Evolutionary conservation across 2,329 filamentous ascomycete species (phyloP), one percentile per base, ranked within the genome.

Genomic region (Pseudogymnoascus sp.): DNA sequence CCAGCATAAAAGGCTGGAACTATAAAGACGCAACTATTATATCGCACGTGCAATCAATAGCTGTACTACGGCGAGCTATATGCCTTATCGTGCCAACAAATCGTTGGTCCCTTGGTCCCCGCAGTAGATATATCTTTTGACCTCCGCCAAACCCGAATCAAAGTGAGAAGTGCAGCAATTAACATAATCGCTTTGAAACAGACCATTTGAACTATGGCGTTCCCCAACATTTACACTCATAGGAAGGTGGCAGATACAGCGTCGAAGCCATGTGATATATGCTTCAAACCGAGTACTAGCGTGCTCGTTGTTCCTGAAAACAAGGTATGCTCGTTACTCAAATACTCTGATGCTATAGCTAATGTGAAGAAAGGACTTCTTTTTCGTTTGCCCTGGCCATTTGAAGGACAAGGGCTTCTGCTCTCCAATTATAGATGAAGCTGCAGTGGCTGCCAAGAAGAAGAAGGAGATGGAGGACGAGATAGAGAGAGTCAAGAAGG

Each of bases 281-380:
- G 94, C 79, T 95, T 87, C 77, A 95, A 94, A 74, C 88, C 89
- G 7, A 90, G 86, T 61, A 84, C 86, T 5, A 95, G 87, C 65
- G 92, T 97, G 15, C 78, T 99, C 59, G 89, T 96, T 66, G 95
- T 91, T 7, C 83, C 89, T 0, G 91, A 95, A 68, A 92, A 90
- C 69, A 94, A 92, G 83, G 92, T 94, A 75, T 66, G 23, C 23
- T 48, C 58, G 15, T 26, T 35, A 45, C 19, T 55, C 52, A 8
- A 61, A 59, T 30, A 18, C 55, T 48, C 3, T 21, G 13, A 52
- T 30, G 9, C 23, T 28, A 18, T 52, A 12, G 41, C 55, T 57
- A 37, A 57, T 59, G 3, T 45, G 1, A 15, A 38, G 15, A 64
- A 64, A 86, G 83, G 91, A 96, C 71, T 95, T 91, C 74, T 97